These are phyloP conservation scores for Tilletia caries DNA, from an alignment of 1,284 basidiomycete genomes.

Conservation along the genomic window DNA sequence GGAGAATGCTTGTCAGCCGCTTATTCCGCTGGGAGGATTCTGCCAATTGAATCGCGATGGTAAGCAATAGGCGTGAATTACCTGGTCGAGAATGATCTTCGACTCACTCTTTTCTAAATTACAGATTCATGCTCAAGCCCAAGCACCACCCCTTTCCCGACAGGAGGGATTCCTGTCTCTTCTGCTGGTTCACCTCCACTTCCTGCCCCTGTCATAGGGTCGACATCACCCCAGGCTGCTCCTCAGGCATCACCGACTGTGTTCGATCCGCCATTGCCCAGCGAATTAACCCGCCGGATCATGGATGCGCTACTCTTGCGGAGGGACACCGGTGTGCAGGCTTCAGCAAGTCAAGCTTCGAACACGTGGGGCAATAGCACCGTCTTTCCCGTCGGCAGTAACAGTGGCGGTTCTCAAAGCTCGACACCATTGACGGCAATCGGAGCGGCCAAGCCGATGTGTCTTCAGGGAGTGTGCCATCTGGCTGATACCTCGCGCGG, in stretches of 20 bases:
- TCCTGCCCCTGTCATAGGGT: too few relatives aligned
- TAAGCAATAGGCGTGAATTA: slow-evolving; percentile 49
- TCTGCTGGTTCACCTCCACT: background rate
- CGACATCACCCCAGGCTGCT: background rate
- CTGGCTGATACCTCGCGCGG: slow-evolving; percentile 13
- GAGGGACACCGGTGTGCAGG: background rate
- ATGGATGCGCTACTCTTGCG: background rate
- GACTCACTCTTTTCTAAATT: background rate
- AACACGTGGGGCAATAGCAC: background rate
- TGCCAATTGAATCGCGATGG: slow-evolving; percentile 87
- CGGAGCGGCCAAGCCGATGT: slow-evolving; percentile 12
- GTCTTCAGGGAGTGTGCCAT: slow-evolving; percentile 16
- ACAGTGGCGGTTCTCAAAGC: background rate
- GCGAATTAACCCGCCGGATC: background rate
- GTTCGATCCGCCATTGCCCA: background rate
- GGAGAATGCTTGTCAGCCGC: slow-evolving; percentile 66
- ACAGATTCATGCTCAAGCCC: slow-evolving; percentile 18
- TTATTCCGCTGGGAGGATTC: slow-evolving; percentile 64
- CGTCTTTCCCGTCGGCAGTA: background rate
- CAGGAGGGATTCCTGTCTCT: background rate
- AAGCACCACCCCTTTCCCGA: background rate
- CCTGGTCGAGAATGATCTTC: background rate
- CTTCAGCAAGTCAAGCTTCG: background rate
- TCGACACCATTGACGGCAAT: background rate
- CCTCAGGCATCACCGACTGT: background rate